phyloP scores from a whole-genome alignment of 1,139 yeast genomes.

The Yamadazyma siamensis region DNA sequence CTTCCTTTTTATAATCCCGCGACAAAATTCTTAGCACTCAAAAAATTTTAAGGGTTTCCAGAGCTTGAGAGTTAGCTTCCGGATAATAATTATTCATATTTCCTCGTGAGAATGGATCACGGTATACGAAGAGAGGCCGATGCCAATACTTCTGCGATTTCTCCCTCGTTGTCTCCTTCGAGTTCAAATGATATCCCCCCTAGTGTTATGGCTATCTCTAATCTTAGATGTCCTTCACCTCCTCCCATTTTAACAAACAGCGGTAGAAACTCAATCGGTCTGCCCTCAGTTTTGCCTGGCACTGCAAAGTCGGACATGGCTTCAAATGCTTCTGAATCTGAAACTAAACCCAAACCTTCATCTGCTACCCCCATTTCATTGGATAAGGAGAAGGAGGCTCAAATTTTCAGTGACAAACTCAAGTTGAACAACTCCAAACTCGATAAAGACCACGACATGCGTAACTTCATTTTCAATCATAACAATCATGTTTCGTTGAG shows the following conservation, averaged over 20 bases:
- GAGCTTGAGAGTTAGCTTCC: no score
- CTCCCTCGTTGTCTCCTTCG: conserved; percentile 8
- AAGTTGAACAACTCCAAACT: conserved; percentile 7
- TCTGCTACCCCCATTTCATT: background rate
- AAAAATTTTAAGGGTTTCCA: no score
- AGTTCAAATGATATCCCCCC: conserved; percentile 28
- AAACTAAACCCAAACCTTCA: conserved; percentile 21
- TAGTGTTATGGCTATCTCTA: conserved; percentile 52
- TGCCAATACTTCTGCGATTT: background rate
- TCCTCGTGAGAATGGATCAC: no score
- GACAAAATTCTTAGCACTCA: no score
- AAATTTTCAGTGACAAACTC: conserved; percentile 9
- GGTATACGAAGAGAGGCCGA: no score
- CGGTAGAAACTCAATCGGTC: conserved; percentile 14
- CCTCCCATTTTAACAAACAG: conserved; percentile 56
- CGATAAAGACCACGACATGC: conserved; percentile 10
- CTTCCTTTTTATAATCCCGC: no score
- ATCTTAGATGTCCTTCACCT: conserved; percentile 63
- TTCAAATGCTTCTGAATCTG: conserved; percentile 1
- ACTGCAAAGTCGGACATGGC: conserved; percentile 2
- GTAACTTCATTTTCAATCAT: conserved; percentile 8
- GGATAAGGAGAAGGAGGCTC: conserved; percentile 12
- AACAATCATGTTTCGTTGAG: conserved; percentile 12
- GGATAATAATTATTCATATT: no score
- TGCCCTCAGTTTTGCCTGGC: conserved; percentile 11